Conservation (phyloP, 176 grass and related monocot genomes). For the Hsuehochloa calcarea region DNA sequence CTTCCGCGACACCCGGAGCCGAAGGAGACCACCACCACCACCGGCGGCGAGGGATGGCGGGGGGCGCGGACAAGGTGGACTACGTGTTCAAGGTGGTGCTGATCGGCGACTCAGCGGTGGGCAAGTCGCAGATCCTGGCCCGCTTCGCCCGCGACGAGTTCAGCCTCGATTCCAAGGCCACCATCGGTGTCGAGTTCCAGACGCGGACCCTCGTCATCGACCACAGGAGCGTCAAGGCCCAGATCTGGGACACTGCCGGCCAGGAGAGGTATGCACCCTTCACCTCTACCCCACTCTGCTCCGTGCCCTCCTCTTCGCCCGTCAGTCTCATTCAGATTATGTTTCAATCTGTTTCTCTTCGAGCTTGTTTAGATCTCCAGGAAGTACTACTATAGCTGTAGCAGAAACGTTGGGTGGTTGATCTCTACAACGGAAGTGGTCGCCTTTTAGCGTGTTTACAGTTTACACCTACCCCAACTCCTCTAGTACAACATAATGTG, state of each 20-base stretch:
- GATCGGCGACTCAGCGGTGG: constrained; percentile 61
- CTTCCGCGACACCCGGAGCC: not conserved
- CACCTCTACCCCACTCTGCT: not conserved
- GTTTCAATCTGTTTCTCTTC: not conserved
- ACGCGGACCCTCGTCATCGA: constrained; percentile 60
- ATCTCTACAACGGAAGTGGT: not conserved
- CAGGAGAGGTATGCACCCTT: constrained; percentile 42
- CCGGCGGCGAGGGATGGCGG: not conserved
- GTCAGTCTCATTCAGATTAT: not conserved
- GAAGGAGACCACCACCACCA: not conserved
- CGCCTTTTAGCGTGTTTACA: constrained; percentile 13
- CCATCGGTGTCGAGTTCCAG: constrained; percentile 93
- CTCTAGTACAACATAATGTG: not conserved
- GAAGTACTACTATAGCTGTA: not conserved
- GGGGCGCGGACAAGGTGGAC: constrained; percentile 46
- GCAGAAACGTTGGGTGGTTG: not conserved
- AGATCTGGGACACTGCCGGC: constrained; percentile 97
- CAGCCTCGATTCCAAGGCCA: constrained; percentile 91
- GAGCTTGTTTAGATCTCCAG: not conserved
- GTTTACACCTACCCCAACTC: not conserved
- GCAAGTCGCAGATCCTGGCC: constrained; percentile 62
- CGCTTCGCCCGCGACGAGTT: constrained; percentile 67
- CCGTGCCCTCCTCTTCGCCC: not conserved
- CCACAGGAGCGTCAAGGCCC: constrained; percentile 70
- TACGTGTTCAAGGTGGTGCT: constrained; percentile 70